phyloP scores from a whole-genome alignment of 2,329 filamentous ascomycete species.

The Monilinia laxa region DNA sequence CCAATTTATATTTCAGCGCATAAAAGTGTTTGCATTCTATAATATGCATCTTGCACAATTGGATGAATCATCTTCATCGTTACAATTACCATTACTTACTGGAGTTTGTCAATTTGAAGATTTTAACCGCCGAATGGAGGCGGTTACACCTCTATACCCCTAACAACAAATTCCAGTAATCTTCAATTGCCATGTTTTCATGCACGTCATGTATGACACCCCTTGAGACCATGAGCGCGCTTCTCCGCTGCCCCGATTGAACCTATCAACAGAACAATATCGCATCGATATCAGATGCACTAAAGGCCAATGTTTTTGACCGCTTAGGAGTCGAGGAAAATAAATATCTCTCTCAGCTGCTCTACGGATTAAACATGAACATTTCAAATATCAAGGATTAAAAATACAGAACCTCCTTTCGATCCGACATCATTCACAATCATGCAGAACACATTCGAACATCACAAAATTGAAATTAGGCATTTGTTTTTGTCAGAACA shows the following conservation, averaged over 20 bases:
- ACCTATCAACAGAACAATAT: constrained; percentile 22
- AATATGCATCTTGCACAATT: constrained; percentile 17
- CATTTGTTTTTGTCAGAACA: constrained; percentile 17
- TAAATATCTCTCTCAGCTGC: constrained; percentile 19
- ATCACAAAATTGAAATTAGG: constrained; percentile 19
- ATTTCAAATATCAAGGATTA: neutral
- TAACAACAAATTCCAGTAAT: constrained; percentile 16
- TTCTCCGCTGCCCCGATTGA: constrained; percentile 19
- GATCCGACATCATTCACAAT: neutral
- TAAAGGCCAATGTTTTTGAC: constrained; percentile 1
- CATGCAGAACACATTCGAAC: constrained; percentile 21
- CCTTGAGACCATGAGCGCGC: constrained; percentile 19
- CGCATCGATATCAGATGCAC: constrained; percentile 14
- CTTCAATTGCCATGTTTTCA: constrained; percentile 20
- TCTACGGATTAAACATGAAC: neutral
- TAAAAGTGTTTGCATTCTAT: neutral
- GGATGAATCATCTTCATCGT: neutral
- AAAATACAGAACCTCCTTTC: neutral
- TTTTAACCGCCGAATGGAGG: constrained; percentile 18
- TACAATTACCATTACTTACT: constrained; percentile 11
- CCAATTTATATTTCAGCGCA: constrained; percentile 15
- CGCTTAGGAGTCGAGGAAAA: neutral
- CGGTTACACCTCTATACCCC: constrained; percentile 13
- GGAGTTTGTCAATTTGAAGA: neutral
- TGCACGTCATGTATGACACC: constrained; percentile 24